A percentile compares a stretch with the other conserved stretches of the same genome.
phyloP scores from a whole-genome alignment of 495 filamentous ascomycete species.

The Cercophora samala region DNA sequence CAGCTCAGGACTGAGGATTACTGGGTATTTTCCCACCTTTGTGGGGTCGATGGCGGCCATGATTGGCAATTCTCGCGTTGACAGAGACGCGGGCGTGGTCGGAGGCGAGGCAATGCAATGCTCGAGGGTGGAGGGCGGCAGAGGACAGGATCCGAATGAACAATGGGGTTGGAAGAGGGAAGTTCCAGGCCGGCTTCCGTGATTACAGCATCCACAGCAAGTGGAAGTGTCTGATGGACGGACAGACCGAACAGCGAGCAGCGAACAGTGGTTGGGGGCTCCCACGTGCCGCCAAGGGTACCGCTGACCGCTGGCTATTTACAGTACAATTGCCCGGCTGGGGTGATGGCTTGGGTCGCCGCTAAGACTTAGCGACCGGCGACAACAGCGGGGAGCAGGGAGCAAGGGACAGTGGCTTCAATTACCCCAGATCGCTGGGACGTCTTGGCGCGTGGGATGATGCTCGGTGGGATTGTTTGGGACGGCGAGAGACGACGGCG shows the following conservation, averaged over 20 bases:
- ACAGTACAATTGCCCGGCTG: neutral
- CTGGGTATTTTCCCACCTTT: slow-evolving; percentile 52
- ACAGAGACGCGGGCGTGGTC: neutral
- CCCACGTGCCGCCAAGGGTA: neutral
- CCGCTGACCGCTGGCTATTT: neutral
- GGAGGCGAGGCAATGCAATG: slow-evolving; percentile 1
- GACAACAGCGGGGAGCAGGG: neutral
- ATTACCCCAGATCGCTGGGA: neutral
- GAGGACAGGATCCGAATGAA: neutral
- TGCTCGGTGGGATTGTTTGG: neutral
- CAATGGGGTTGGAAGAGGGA: neutral
- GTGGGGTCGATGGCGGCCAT: slow-evolving; percentile 46
- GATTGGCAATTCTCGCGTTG: neutral
- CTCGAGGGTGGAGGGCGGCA: neutral
- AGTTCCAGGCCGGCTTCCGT: neutral
- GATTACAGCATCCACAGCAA: neutral
- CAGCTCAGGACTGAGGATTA: slow-evolving; percentile 54
- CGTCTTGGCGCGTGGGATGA: neutral
- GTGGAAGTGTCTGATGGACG: neutral
- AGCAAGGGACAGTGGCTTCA: neutral
- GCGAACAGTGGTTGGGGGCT: neutral
- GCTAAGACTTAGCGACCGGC: neutral
- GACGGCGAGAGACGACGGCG: neutral
- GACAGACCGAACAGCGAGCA: neutral
- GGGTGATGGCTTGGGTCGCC: neutral